Percentiles rank a stretch among this genome's conserved stretches.
Evolutionary conservation across 176 grass and related monocot species (phyloP).

Genomic region (Avena eriantha): DNA sequence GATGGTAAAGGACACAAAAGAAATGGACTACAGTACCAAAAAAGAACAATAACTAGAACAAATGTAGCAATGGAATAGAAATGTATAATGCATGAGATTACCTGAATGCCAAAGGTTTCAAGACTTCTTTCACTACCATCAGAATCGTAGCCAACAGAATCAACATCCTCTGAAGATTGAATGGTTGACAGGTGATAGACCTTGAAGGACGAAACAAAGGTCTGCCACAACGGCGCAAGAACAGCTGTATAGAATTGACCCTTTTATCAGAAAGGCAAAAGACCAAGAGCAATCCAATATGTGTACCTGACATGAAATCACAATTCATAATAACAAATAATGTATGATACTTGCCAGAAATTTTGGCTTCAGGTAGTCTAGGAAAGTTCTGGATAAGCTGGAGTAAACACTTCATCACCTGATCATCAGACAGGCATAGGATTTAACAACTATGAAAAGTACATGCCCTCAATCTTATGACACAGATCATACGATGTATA

Average conservation of each 20-base stretch:
- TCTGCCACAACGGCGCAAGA: conserved; percentile 89
- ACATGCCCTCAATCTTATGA: conserved; percentile 5
- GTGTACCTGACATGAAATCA: neutral
- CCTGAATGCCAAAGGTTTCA: conserved; percentile 90
- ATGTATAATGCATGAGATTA: conserved; percentile 39
- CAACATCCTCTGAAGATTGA: conserved; percentile 66
- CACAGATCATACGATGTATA: conserved; percentile 39
- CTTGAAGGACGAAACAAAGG: conserved; percentile 78
- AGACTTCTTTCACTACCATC: conserved; percentile 92
- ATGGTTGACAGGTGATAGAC: conserved; percentile 82
- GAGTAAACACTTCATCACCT: conserved; percentile 98
- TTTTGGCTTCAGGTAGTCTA: conserved; percentile 66
- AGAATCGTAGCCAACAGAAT: conserved; percentile 83
- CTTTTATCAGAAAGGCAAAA: conserved; percentile 33
- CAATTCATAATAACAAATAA: neutral
- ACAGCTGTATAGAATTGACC: conserved; percentile 57
- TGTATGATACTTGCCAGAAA: conserved; percentile 63
- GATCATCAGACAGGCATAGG: conserved; percentile 46
- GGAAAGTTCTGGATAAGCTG: conserved; percentile 96
- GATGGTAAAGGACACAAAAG: neutral
- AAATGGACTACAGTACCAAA: conserved; percentile 28
- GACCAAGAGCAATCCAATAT: conserved; percentile 11
- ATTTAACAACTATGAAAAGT: conserved; percentile 39
- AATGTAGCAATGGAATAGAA: conserved; percentile 9
- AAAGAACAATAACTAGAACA: neutral